phyloP scores from a whole-genome alignment of 805 yeast genomes.

The Kluyveromyces lactis region DNA sequence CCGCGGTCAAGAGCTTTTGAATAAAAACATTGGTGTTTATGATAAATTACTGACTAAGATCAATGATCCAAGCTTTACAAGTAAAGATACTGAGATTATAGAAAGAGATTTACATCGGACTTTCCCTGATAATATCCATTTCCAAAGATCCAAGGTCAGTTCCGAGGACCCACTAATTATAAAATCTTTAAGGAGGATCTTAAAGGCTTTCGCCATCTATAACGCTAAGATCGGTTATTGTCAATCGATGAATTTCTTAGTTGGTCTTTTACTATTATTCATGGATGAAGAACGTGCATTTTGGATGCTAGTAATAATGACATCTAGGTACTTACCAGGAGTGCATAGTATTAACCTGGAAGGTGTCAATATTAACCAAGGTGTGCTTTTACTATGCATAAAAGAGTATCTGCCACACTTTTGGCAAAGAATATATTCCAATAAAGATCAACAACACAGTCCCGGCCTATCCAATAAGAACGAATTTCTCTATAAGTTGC shows the following conservation, averaged over 20 bases:
- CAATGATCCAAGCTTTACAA: constrained; percentile 24
- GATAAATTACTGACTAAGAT: constrained; percentile 58
- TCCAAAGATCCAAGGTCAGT: constrained; percentile 37
- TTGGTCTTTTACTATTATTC: constrained; percentile 76
- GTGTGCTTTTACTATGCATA: constrained; percentile 80
- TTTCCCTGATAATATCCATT: constrained; percentile 86
- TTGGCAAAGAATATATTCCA: constrained; percentile 40
- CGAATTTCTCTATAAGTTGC: constrained; percentile 61
- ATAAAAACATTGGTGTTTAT: constrained; percentile 66
- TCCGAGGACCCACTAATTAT: constrained; percentile 55
- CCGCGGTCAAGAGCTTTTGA: constrained; percentile 67
- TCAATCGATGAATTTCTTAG: constrained; percentile 87
- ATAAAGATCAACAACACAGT: not conserved
- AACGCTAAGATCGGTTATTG: constrained; percentile 93
- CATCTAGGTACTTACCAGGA: constrained; percentile 80
- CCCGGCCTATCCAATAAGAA: constrained; percentile 13
- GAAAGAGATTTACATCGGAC: constrained; percentile 92
- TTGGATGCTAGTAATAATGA: constrained; percentile 92
- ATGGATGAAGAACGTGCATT: constrained; percentile 86
- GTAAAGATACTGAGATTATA: constrained; percentile 73
- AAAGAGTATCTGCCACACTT: constrained; percentile 76
- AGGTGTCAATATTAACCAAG: constrained; percentile 94
- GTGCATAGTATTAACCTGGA: constrained; percentile 85
- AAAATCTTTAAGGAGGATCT: constrained; percentile 66
- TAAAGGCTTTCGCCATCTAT: constrained; percentile 74